Evolutionary conservation across 1,284 basidiomycete genomes (phyloP), one percentile per base, ranked within the genome.

Genomic region (Papiliotrema terrestris): DNA sequence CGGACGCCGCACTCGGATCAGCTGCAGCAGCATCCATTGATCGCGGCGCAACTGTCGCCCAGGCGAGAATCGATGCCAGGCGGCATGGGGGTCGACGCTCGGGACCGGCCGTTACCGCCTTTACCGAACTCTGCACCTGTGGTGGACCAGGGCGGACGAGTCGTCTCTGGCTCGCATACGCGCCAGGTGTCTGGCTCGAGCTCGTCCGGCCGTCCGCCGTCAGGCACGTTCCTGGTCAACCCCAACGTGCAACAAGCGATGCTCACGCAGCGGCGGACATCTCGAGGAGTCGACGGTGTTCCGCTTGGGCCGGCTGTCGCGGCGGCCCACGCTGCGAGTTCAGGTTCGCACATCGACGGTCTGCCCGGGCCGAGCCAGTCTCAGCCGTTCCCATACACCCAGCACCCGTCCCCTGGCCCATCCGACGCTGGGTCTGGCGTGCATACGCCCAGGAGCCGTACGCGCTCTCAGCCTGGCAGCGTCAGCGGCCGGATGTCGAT

Each of bases 201-300:
- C 39, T 22, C 20, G n/a, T 4, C 23, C 20, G 32, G 19, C 14
- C 15, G 37, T 25, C 20, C 20, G 1, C 36, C 46, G 2, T 50
- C 55, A 15, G 45, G 35, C 5, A 3, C 20, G 2, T 51, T 62
- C 25, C 49, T 74, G 15, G 66, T 73, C 51, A 68, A 62, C 45
- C 61, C 67, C 0, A 65, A 60, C 14, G 72, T 69, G 2, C 54
- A 60, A 4, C 57, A 64, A 35, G 70, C 70, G 1, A 70, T 68
- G 3, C 72, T 75, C 55, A 66, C 63, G 35, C 71, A 72, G 51
- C 55, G 72, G 20, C 60, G 74, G 41, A 57, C 63, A 36, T 67
- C 66, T 22, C 47, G 62, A 15, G 47, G 47, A 20, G 35, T 49
- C 25, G 51, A 45, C n/a, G 50, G 43, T 15, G 13, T n/a, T 14